phyloP scores from a whole-genome alignment of 2,329 filamentous ascomycete genomes.

The Talaromyces sp. region DNA sequence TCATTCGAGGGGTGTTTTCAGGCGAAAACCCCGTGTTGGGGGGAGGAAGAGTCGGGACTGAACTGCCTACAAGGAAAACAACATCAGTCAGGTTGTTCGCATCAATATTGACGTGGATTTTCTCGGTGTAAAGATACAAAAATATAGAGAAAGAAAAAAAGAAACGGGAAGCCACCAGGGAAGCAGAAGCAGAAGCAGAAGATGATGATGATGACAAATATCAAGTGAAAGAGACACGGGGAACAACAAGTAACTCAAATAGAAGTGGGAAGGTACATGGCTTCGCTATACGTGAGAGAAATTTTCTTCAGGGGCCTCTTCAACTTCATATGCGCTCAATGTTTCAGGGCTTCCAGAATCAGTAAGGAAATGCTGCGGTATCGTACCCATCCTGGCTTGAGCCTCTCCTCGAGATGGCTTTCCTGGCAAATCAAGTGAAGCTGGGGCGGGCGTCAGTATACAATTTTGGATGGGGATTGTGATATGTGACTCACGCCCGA shows the following conservation, averaged over 20 bases:
- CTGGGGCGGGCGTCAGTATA: constrained; percentile 6
- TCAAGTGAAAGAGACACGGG: not conserved
- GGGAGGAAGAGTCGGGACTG: constrained; percentile 19
- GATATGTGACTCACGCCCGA: constrained; percentile 22
- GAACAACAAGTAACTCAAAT: not conserved
- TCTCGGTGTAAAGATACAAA: constrained; percentile 1
- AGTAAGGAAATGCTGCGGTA: constrained; percentile 25
- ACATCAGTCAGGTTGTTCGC: constrained; percentile 7
- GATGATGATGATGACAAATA: not conserved
- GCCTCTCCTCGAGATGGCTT: constrained; percentile 18
- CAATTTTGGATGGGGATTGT: not conserved
- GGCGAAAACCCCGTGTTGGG: not conserved
- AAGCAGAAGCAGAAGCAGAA: not conserved
- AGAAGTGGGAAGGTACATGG: not conserved
- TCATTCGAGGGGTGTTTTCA: constrained; percentile 18
- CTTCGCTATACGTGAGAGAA: not conserved
- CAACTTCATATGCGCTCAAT: constrained; percentile 33
- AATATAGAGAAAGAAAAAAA: not conserved
- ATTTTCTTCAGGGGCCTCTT: constrained; percentile 22
- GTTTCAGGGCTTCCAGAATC: constrained; percentile 22
- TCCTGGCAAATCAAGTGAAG: constrained; percentile 16
- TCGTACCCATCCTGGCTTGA: constrained; percentile 27
- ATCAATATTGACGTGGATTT: not conserved
- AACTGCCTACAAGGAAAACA: constrained; percentile 26
- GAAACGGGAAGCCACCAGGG: not conserved